Percentiles rank a stretch among this genome's conserved stretches.
These are phyloP conservation scores for Stylosanthes scabra DNA, from an alignment of 331 rosid genomes.

Conservation along the genomic window DNA sequence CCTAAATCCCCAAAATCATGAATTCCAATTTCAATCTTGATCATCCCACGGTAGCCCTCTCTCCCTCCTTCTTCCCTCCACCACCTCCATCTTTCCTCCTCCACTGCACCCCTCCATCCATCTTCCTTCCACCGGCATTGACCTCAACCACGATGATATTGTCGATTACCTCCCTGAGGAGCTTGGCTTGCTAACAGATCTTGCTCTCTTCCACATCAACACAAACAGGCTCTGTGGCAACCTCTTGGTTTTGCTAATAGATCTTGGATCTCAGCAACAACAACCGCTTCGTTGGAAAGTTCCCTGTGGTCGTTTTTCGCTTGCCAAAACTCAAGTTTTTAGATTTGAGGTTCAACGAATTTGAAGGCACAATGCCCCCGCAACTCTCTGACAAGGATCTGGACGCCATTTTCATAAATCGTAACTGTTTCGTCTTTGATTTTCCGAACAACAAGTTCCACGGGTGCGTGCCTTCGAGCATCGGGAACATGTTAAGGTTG, in stretches of 20 bases:
- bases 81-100: too few relatives aligned
- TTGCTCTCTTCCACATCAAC: conserved; percentile 82
- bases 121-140: conserved; percentile 67
- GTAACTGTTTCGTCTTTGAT: conserved; percentile 73
- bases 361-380: conserved; percentile 84
- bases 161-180: conserved; percentile 96
- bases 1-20: too few relatives aligned
- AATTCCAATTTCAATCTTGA: too few relatives aligned
- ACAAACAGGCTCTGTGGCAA: conserved; percentile 89
- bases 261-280: conserved; percentile 96
- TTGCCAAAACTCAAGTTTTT: conserved; percentile 76
- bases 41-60: too few relatives aligned
- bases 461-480: conserved; percentile 85
- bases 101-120: too few relatives aligned
- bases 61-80: too few relatives aligned
- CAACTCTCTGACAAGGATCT: conserved; percentile 84
- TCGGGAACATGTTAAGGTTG: conserved; percentile 82
- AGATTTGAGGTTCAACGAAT: conserved; percentile 95
- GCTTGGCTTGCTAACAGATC: conserved; percentile 75
- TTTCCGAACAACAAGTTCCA: conserved; percentile 87
- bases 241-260: conserved; percentile 70
- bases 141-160: conserved; percentile 92
- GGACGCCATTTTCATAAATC: conserved; percentile 90
- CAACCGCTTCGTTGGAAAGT: conserved; percentile 85
- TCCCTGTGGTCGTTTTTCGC: conserved; percentile 72